These are phyloP conservation scores for Fraxinus latifolia DNA, from an alignment of 305 asterid genomes.

Conservation along the genomic window DNA sequence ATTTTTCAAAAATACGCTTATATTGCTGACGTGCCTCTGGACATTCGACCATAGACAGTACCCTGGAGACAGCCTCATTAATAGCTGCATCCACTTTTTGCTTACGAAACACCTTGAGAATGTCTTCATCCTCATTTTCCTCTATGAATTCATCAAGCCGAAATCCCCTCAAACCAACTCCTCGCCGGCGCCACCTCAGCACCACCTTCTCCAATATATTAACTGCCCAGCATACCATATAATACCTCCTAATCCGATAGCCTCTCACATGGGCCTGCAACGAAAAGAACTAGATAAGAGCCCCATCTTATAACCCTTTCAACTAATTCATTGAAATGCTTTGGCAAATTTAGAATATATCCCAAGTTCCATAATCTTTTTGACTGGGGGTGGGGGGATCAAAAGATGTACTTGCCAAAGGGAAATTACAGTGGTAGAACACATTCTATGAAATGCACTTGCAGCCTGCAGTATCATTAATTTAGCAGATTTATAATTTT, in stretches of 20 bases:
- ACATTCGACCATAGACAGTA: conserved; percentile 84
- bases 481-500: neutral
- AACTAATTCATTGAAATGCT: neutral
- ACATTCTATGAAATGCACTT: neutral
- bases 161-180: conserved; percentile 83
- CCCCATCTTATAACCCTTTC: neutral
- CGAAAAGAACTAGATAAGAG: conserved; percentile 20
- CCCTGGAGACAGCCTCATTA: conserved; percentile 85
- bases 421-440: neutral
- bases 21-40: conserved; percentile 83
- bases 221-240: conserved; percentile 87
- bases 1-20: conserved; percentile 68
- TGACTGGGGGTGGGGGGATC: neutral
- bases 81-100: conserved; percentile 74
- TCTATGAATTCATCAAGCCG: conserved; percentile 50
- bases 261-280: conserved; percentile 97
- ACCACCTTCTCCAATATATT: conserved; percentile 83
- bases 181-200: conserved; percentile 82
- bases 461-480: neutral
- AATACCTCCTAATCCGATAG: conserved; percentile 70
- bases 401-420: neutral
- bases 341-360: neutral
- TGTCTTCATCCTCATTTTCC: conserved; percentile 71
- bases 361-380: neutral
- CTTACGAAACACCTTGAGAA: conserved; percentile 77